phyloP scores from a whole-genome alignment of 176 grass and related monocot genomes.

The Tuctoria greenei region DNA sequence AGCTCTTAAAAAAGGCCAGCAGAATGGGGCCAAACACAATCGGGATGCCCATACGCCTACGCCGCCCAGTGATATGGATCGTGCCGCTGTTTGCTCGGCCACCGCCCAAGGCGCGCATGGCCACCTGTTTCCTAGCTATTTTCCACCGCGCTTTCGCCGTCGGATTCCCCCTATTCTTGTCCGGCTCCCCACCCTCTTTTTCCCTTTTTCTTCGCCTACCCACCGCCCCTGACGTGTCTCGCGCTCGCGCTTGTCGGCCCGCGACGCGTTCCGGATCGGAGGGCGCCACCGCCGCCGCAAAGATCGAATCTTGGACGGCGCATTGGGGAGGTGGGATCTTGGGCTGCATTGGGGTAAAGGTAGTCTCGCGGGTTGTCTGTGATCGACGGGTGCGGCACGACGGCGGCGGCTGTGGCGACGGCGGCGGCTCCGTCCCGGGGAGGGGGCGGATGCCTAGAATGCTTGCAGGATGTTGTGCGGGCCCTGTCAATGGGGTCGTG shows the following conservation, averaged over 20 bases:
- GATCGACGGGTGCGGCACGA: slow-evolving; percentile 12
- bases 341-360: not conserved
- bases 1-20: not conserved
- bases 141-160: not conserved
- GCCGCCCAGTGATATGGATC: not conserved
- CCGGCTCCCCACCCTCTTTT: not conserved
- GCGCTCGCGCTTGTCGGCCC: not conserved
- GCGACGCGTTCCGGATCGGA: slow-evolving; percentile 8
- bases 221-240: slow-evolving; percentile 19
- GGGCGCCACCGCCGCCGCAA: not conserved
- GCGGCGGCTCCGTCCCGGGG: slow-evolving; percentile 23
- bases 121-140: slow-evolving; percentile 6
- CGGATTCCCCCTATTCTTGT: slow-evolving; percentile 31
- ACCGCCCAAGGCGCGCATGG: not conserved
- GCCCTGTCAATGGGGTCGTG: slow-evolving; percentile 47
- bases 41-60: not conserved
- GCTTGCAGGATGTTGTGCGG: slow-evolving; percentile 40
- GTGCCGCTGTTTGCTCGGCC: not conserved
- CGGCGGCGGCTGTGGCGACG: slow-evolving; percentile 20
- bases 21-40: not conserved
- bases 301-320: slow-evolving; percentile 28
- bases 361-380: not conserved
- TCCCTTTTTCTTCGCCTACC: not conserved
- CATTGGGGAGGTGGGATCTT: slow-evolving; percentile 7
- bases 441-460: slow-evolving; percentile 39